Base-by-base conservation (phyloP, 139 green algal genomes). In the Pedinophyceae sp. region DNA sequence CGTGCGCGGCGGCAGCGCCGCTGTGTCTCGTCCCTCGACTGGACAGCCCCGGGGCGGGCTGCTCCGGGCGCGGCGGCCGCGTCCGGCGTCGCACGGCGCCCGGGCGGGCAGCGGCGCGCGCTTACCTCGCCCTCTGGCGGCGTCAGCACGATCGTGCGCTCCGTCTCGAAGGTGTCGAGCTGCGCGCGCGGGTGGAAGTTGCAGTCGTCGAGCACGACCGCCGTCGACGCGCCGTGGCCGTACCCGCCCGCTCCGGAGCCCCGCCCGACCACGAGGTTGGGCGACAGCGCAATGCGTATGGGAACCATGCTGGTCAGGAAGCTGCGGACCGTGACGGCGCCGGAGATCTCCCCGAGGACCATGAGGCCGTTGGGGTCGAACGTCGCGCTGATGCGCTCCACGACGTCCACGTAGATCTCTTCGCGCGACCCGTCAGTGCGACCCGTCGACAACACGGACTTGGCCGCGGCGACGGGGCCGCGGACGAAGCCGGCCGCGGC, bases 361-460 rank as follows among this genome's bases (percentile, higher is more conserved):
- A 90, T 61, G 59, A 84, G 79, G 19, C 90, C 89, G 16, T 46
- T 65, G 18, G 83, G 62, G 41, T 85, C 89, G 70, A 98, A 97
- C 28, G 83, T 93, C 55, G 81, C 80, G 4, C 66, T 85, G 38
- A 98, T 58, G 18, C 85, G 84, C 76, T 98, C 91, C 26, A 98
- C 84, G 28, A 98, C 79, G 61, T 98, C 91, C 27, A 98, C 87
- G 66, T 96, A 98, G 39, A 98, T 95, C 72, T 98, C 91, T 40
- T 95, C 83, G 0, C 72, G 55, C 28, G 48, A 43, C 40, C 64
- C 65, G 48, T 83, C 75, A 5, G 84, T 89, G 2, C 83, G 65
- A 10, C 48, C 61, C 0, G 84, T 93, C 63, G 89, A 81, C 64
- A 94, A 65, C 47, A 94, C 83, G 1, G 52, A 75, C 62, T 94